These are phyloP conservation scores for Arthrobotrys pseudoclavata DNA, from an alignment of 2,329 filamentous ascomycete genomes.

Conservation along the genomic window DNA sequence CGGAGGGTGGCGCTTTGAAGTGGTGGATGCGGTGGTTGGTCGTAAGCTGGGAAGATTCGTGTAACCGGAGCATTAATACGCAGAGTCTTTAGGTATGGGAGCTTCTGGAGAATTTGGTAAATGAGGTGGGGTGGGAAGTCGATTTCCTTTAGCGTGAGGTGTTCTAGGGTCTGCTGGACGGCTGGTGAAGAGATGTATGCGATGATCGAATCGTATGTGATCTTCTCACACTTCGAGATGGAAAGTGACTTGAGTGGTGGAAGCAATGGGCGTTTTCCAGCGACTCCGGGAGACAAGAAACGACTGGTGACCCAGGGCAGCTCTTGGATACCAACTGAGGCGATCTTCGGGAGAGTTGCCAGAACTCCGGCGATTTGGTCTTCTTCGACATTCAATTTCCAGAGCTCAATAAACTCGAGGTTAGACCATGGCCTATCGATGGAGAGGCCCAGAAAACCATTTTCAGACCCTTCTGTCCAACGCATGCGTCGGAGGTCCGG, in stretches of 20 bases:
- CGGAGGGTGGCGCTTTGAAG: constrained; percentile 72
- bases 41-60: constrained; percentile 72
- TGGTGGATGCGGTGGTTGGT: constrained; percentile 73
- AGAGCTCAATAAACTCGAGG: constrained; percentile 80
- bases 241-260: constrained; percentile 81
- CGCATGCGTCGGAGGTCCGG: constrained; percentile 89
- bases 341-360: constrained; percentile 75
- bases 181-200: constrained; percentile 75
- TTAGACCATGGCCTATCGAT: constrained; percentile 76
- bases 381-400: constrained; percentile 78
- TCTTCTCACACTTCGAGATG: constrained; percentile 77
- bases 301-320: constrained; percentile 80
- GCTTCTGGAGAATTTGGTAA: constrained; percentile 67
- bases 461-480: constrained; percentile 83
- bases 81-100: constrained; percentile 68
- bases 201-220: constrained; percentile 79
- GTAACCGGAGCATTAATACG: constrained; percentile 72
- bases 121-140: constrained; percentile 68
- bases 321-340: constrained; percentile 80
- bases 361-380: constrained; percentile 79
- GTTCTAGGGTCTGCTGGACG: constrained; percentile 75
- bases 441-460: constrained; percentile 78
- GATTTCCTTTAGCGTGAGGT: constrained; percentile 80
- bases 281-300: constrained; percentile 77
- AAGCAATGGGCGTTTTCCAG: constrained; percentile 74